Conservation (phyloP, 2,329 filamentous ascomycete genomes). For the Talaromyces sp. region DNA sequence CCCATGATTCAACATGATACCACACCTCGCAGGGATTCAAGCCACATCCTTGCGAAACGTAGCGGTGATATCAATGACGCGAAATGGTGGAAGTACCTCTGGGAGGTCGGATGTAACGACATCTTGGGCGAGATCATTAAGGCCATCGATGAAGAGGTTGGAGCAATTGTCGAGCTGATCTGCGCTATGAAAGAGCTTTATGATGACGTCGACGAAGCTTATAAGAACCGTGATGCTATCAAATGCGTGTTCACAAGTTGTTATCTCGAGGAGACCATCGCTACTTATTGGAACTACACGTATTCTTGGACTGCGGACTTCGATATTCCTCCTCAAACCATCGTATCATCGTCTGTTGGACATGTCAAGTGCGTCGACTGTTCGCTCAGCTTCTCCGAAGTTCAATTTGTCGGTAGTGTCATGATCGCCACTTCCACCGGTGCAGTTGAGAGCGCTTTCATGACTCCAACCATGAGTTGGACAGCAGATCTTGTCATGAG, state of each 20-base stretch:
- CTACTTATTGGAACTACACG: neutral
- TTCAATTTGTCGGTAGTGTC: neutral
- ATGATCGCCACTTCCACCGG: neutral
- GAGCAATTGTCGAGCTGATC: neutral
- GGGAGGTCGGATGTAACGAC: neutral
- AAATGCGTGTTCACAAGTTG: neutral
- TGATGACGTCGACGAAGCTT: neutral
- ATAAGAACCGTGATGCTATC: neutral
- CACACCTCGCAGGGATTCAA: neutral
- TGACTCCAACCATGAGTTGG: neutral
- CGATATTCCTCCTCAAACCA: neutral
- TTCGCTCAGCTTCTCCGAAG: neutral
- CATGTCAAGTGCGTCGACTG: neutral
- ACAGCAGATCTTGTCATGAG: neutral
- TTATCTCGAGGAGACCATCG: neutral
- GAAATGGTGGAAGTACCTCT: neutral
- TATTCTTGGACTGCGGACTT: neutral
- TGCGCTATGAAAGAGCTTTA: neutral
- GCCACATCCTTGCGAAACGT: neutral
- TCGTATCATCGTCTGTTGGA: neutral
- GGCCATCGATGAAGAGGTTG: neutral
- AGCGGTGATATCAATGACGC: neutral
- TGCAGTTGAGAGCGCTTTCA: neutral
- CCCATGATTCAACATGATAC: neutral
- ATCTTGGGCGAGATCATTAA: neutral